phyloP scores from a whole-genome alignment of 2,329 filamentous ascomycete species.

The Botryotinia narcissicola region DNA sequence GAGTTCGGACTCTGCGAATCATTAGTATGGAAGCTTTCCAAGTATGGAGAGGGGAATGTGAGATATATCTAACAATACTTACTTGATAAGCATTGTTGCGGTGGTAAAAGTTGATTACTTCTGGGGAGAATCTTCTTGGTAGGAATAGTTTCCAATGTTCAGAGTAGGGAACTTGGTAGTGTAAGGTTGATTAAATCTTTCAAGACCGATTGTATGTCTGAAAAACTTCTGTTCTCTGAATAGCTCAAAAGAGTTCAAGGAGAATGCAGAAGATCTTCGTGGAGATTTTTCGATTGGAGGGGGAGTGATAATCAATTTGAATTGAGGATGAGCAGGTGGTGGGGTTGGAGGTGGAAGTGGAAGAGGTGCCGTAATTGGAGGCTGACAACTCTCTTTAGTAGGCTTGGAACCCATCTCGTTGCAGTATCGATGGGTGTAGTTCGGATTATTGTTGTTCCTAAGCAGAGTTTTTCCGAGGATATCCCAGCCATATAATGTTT shows the following conservation, averaged over 20 bases:
- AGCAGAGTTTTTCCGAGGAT: background rate
- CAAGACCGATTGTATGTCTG: background rate
- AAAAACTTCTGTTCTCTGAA: background rate
- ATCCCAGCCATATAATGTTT: background rate
- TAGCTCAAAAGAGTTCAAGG: background rate
- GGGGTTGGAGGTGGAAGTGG: background rate
- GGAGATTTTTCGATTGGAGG: background rate
- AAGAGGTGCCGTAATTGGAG: background rate
- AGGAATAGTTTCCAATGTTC: background rate
- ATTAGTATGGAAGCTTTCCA: background rate
- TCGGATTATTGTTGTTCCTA: background rate
- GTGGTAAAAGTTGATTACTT: background rate
- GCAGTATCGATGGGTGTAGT: background rate
- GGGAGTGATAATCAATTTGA: background rate
- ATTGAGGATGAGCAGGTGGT: background rate
- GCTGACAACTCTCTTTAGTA: background rate
- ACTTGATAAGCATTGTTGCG: constrained; percentile 15
- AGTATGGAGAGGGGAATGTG: background rate
- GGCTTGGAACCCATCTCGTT: background rate
- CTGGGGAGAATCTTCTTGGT: background rate
- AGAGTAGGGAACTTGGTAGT: background rate
- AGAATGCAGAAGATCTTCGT: background rate
- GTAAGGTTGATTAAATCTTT: background rate
- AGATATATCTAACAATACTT: background rate
- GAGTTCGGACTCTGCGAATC: constrained; percentile 78